Percentiles rank a stretch among this genome's conserved stretches.
phyloP scores from a whole-genome alignment of 257 asterid species.

The Solanum corneliomulleri region DNA sequence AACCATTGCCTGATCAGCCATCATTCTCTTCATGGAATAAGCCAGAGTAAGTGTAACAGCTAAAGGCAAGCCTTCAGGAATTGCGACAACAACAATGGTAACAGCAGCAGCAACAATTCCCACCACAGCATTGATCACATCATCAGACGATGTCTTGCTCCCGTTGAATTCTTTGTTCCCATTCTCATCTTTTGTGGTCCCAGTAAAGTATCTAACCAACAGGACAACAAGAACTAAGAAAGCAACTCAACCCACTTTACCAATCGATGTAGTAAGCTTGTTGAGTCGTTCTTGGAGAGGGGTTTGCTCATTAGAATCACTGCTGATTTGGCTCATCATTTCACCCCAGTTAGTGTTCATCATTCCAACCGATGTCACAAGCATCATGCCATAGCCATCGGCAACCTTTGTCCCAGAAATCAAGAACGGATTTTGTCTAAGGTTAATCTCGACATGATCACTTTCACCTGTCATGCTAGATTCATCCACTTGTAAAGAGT shows the following conservation, averaged over 20 bases:
- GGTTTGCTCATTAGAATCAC: conserved; percentile 22
- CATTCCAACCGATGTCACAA: conserved; percentile 33
- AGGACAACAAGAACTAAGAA: conserved; percentile 31
- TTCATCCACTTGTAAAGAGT: conserved; percentile 23
- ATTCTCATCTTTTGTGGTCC: neutral
- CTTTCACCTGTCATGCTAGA: conserved; percentile 36
- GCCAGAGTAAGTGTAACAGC: conserved; percentile 53
- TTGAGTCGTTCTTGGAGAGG: conserved; percentile 39
- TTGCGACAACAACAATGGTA: conserved; percentile 37
- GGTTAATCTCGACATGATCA: conserved; percentile 21
- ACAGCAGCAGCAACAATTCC: conserved; percentile 31
- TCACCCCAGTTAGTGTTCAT: conserved; percentile 45
- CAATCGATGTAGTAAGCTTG: conserved; percentile 32
- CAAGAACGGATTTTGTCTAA: conserved; percentile 3
- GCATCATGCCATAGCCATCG: conserved; percentile 34
- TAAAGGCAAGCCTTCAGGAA: conserved; percentile 50
- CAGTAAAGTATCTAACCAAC: neutral
- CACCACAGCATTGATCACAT: conserved; percentile 26
- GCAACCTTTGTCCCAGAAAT: conserved; percentile 27
- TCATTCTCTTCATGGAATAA: conserved; percentile 46
- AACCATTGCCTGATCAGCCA: conserved; percentile 49
- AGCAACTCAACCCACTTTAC: conserved; percentile 39
- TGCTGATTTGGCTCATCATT: conserved; percentile 34
- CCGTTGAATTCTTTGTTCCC: neutral
- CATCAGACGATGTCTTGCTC: neutral